Percentiles rank a stretch among this genome's conserved stretches.
Conservation (phyloP, 306 rosid genomes). For the Pachyrhizus erosus region DNA sequence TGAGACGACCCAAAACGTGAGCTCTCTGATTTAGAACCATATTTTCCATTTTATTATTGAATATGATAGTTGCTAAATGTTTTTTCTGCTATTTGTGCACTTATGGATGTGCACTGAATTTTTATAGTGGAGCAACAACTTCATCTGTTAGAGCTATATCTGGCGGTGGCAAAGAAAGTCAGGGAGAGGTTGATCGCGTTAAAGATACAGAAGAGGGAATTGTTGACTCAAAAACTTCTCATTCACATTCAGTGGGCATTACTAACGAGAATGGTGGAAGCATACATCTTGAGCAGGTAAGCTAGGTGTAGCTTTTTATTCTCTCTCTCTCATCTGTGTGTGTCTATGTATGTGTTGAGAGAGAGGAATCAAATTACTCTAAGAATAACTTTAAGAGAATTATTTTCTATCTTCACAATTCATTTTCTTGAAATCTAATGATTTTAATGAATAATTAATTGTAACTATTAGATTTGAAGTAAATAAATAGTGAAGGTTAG, state of each 20-base stretch:
- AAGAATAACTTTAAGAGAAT: too few species aligned
- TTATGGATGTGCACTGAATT: constrained; percentile 35
- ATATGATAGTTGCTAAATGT: neutral
- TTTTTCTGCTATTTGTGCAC: constrained; percentile 19
- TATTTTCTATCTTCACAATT: too few species aligned
- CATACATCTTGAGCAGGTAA: constrained; percentile 65
- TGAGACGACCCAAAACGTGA: constrained; percentile 77
- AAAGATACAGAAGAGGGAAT: constrained; percentile 46
- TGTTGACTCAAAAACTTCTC: constrained; percentile 58
- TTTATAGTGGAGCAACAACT: constrained; percentile 59
- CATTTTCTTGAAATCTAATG: too few species aligned
- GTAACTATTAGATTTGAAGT: too few species aligned
- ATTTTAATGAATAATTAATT: too few species aligned
- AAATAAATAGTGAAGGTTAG: too few species aligned
- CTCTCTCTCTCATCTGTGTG: too few species aligned
- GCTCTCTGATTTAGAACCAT: constrained; percentile 25
- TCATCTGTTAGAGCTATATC: constrained; percentile 56
- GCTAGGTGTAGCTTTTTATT: constrained; percentile 37
- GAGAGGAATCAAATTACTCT: too few species aligned
- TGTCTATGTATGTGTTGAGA: too few species aligned
- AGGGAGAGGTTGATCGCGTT: constrained; percentile 56
- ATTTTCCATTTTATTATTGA: neutral
- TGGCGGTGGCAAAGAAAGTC: constrained; percentile 57
- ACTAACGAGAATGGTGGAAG: constrained; percentile 74
- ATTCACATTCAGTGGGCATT: constrained; percentile 64